Evolutionary conservation across 495 filamentous ascomycete genomes (phyloP).

Genomic region (Aspergillus saccharolyticus): DNA sequence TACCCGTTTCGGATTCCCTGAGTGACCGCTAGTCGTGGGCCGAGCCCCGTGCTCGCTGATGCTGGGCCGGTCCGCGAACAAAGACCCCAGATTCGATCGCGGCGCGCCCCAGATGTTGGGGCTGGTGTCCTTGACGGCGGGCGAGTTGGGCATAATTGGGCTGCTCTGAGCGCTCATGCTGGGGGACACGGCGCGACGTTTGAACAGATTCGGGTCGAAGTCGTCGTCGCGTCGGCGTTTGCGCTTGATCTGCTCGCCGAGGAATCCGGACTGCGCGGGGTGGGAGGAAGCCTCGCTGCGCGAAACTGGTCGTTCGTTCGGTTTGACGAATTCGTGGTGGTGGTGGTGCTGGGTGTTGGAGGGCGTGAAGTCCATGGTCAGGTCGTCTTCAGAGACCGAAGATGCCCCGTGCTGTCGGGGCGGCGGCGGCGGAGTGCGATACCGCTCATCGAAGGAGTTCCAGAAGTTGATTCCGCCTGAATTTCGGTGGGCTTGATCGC

Average conservation of each 20-base stretch:
- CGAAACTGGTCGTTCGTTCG: slow-evolving; percentile 33
- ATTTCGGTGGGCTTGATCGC: slow-evolving; percentile 64
- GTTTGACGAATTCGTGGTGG: slow-evolving; percentile 27
- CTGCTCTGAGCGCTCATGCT: slow-evolving; percentile 88
- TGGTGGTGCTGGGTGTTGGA: slow-evolving; percentile 33
- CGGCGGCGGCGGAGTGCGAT: slow-evolving; percentile 61
- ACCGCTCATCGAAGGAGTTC: slow-evolving; percentile 65
- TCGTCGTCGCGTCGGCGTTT: slow-evolving; percentile 89
- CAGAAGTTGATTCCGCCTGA: slow-evolving; percentile 72
- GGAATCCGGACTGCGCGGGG: slow-evolving; percentile 36
- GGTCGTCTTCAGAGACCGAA: slow-evolving; percentile 66
- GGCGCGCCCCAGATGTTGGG: slow-evolving; percentile 63
- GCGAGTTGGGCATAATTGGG: slow-evolving; percentile 76
- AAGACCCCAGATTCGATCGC: slow-evolving; percentile 49
- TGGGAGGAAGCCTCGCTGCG: slow-evolving; percentile 44
- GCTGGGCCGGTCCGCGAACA: slow-evolving; percentile 47
- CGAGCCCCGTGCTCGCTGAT: slow-evolving; percentile 41
- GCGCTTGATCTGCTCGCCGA: slow-evolving; percentile 60
- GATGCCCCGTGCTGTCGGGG: slow-evolving; percentile 47
- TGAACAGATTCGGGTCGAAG: slow-evolving; percentile 83
- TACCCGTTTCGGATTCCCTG: slow-evolving; percentile 58
- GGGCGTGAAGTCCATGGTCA: slow-evolving; percentile 69
- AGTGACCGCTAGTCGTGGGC: slow-evolving; percentile 23
- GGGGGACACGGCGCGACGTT: slow-evolving; percentile 88
- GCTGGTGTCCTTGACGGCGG: slow-evolving; percentile 61